Evolutionary conservation across 2,329 filamentous ascomycete genomes (phyloP), one percentile per base, ranked within the genome.

Genomic region (Byssoonygena ceratinophila): DNA sequence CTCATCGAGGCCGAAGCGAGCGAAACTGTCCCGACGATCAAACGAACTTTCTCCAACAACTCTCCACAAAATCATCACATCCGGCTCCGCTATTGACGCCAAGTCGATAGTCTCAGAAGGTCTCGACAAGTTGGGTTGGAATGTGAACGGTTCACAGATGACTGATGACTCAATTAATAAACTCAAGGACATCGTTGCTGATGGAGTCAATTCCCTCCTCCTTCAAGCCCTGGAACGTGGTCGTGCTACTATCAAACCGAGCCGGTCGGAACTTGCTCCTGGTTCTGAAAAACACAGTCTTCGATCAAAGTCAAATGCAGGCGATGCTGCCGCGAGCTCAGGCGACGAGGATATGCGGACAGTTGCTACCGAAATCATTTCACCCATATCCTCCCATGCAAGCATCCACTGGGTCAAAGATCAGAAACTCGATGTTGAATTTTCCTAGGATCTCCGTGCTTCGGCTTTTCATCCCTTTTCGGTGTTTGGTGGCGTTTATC

Each of bases 111-210:
- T 57, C 5, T 66, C 64, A 11, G 64, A 65, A 50, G 61, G 63
- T 8, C 58, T 65, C 18, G 65, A 67, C 41, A 64, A 61, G 45
- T 58, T 67, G 4, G 64, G 63, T 14, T 68, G 64, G 64, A 68
- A 69, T 52, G 60, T 61, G 11, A 62, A 64, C 20, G 62, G 47
- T 0, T 59, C 65, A 2, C 66, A 70, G 29, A 59, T 64, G 12
- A 69, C 67, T 5, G 67, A 70, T 20, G 66, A 68, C 46, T 61
- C 65, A 1, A 64, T 67, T 60, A 65, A 60, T 52, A 70, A 68
- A 53, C 59, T 70, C 39, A 63, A 63, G n/a, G 64, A 63, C 5
- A 62, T 70, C 29, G 64, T 67, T 18, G 63, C 65, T 0, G 63
- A 68, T 12, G 66, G 69, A 46, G 60, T 69, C 18, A 60, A 63